Base-by-base conservation (phyloP, 306 rosid species). In the Prunus mume region DNA sequence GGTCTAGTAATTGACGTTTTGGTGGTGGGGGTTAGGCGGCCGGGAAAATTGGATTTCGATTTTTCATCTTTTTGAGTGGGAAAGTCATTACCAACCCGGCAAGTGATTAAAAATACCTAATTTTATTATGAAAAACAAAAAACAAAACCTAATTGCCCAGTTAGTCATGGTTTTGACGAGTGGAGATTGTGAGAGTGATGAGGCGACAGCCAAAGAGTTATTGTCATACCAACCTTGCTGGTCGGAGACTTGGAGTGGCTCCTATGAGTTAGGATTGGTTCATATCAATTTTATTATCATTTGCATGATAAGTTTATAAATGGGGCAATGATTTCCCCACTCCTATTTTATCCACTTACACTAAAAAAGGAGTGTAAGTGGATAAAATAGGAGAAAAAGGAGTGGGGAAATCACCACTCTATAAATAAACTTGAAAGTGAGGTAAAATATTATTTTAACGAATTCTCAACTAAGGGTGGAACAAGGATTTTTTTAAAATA, bases 1-100 rank as follows among this genome's bases (percentile, higher is more conserved):
- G 81, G 22, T 20, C 12, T 6, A 32, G 24, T 2, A 45, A 50
- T 70, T 9, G 65, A 49, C 46, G 3, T 9, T 6, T 71, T 78
- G 55, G 74, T 15, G 43, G 32, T 34, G 41, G 41, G 58, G 46
- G n/a, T 30, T 25, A 27, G 80, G 64, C 34, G 20, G 67, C 18
- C n/a, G 9, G 71, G 27, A 22, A 65, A 71, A 24, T 30, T 50
- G 65, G 57, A 78, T 17, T 78, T 78, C 66, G 18, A 34, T 20
- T 76, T 52, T 24, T 6, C 13, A 12, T n/a, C 19, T 46, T 22
- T 25, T 34, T 2, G 22, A 9, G 60, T n/a, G 64, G 65, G 25
- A 57, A 38, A 50, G 63, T 30, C 50, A 38, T 1, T 11, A 17
- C 8, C 77, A 73, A 58, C 67, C 30, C 76, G 27, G 1, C 62